A percentile compares a stretch with the other conserved stretches of the same genome.
These are phyloP conservation scores for Fusarium decemcellulare DNA, from an alignment of 2,329 filamentous ascomycete genomes.

Conservation along the genomic window DNA sequence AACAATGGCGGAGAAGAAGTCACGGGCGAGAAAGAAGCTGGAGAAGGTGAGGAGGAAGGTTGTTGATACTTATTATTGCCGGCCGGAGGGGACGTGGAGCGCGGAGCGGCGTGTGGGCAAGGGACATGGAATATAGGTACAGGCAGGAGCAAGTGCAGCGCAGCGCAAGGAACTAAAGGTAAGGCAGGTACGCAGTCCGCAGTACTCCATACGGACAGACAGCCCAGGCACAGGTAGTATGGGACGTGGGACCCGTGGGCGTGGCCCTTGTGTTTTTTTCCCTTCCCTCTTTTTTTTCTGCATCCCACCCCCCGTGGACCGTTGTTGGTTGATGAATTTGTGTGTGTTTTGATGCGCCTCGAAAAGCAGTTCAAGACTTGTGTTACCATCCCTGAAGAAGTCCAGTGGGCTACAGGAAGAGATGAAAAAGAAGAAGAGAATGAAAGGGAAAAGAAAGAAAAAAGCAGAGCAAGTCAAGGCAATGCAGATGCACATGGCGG, in stretches of 20 bases:
- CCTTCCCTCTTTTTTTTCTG: constrained; percentile 24
- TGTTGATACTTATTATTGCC: constrained; percentile 50
- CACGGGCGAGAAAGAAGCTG: constrained; percentile 40
- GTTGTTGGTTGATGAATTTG: constrained; percentile 38
- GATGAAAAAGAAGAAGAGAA: neutral
- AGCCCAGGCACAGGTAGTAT: constrained; percentile 33
- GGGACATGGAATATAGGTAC: constrained; percentile 36
- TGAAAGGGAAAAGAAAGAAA: constrained; percentile 4
- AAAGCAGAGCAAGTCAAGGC: neutral
- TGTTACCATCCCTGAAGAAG: constrained; percentile 38
- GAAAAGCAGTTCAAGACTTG: constrained; percentile 44
- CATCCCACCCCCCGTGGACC: constrained; percentile 44
- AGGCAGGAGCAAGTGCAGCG: constrained; percentile 9
- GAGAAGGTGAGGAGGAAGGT: constrained; percentile 46
- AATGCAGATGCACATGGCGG: neutral
- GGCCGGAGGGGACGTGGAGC: constrained; percentile 46
- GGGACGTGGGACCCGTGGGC: constrained; percentile 42
- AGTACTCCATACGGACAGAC: constrained; percentile 13
- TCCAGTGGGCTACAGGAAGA: constrained; percentile 10
- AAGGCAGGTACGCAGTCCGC: constrained; percentile 11
- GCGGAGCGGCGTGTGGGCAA: constrained; percentile 37
- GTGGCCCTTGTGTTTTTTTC: constrained; percentile 42
- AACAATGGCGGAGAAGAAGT: constrained; percentile 31
- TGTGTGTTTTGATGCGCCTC: constrained; percentile 43
- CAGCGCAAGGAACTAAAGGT: constrained; percentile 14